Base-by-base conservation (phyloP, 352 stramenopile species). In the Phytophthora cryptogea region DNA sequence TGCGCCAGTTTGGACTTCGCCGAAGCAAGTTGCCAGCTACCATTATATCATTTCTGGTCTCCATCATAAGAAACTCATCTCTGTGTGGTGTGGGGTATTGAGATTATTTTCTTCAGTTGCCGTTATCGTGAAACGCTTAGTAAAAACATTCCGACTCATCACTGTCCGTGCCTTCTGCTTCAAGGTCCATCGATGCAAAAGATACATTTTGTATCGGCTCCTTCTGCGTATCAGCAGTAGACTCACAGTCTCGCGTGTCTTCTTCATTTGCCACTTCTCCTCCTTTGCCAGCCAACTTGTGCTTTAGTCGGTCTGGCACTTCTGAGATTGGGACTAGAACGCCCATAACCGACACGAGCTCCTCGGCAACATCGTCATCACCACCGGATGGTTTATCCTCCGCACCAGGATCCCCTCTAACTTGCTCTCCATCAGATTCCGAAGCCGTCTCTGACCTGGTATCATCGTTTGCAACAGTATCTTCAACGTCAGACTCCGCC, bases 71-170 rank as follows among this genome's bases (percentile, higher is more conserved):
- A 23, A 23, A 23, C 20, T 23, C 20, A 23, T 23, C 20, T 23
- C 20, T 23, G 20, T 3, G 1, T 23, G 1, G 20, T 23, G 20
- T 23, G 20, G 20, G 2, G 20, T 23, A 23, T 23, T n/a, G n/a
- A n/a, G n/a, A n/a, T n/a, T n/a, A n/a, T n/a, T n/a, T n/a, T n/a
- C 20, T 23, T 23, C 20, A 23, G 20, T 23, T 23, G 2, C 2
- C 20, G 20, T 23, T 23, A 23, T 23, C 20, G 20, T 23, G 2
- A 23, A 3, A 3, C 2, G 33, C 1, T 27, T 27, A 44, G 16
- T 44, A 44, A 28, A 44, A 44, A 10, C 39, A 44, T 27, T 44
- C 39, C 16, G 39, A 44, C 3, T 44, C 16, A 44, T 44, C 39
- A 27, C 39, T 44, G 17, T 44, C 39, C 6, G 28, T 44, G 39